Evolutionary conservation across 176 grass and related monocot species (phyloP).

Genomic region (Luzula sylvatica): DNA sequence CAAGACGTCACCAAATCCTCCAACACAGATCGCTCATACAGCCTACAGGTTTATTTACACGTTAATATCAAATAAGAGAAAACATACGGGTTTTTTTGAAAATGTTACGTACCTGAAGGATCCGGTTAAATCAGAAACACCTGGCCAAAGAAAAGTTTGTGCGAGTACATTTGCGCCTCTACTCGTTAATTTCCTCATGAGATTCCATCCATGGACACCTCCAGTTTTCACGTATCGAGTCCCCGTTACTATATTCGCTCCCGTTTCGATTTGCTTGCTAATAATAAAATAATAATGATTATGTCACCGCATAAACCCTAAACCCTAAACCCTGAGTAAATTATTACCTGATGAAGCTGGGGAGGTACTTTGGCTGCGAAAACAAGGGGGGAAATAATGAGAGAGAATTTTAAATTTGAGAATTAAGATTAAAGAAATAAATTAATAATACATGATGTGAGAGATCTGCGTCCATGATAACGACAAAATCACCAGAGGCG

Average conservation of each 20-base stretch:
- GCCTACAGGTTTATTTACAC: slow-evolving; percentile 35
- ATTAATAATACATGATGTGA: slow-evolving; percentile 71
- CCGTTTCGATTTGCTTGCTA: slow-evolving; percentile 81
- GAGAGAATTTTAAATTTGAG: slow-evolving; percentile 4
- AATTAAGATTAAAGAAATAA: neutral
- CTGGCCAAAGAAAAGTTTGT: slow-evolving; percentile 80
- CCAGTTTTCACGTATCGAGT: slow-evolving; percentile 85
- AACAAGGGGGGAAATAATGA: slow-evolving; percentile 4
- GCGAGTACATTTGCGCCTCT: slow-evolving; percentile 98
- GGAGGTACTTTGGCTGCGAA: slow-evolving; percentile 91
- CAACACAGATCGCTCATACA: slow-evolving; percentile 72
- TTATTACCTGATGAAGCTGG: slow-evolving; percentile 81
- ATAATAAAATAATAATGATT: neutral
- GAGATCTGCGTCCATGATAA: slow-evolving; percentile 95
- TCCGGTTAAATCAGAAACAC: slow-evolving; percentile 89
- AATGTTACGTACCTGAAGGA: slow-evolving; percentile 57
- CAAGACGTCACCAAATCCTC: slow-evolving; percentile 94
- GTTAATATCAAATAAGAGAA: neutral
- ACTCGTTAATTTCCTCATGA: slow-evolving; percentile 92
- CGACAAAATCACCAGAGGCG: slow-evolving; percentile 73
- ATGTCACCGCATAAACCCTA: no score
- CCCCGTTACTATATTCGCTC: slow-evolving; percentile 78
- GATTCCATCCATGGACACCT: slow-evolving; percentile 96
- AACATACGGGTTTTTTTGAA: neutral
- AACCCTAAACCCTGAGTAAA: no score